A percentile compares a stretch with the other conserved stretches of the same genome.
phyloP scores from a whole-genome alignment of 2,329 filamentous ascomycete species.

The Saccharata proteae region DNA sequence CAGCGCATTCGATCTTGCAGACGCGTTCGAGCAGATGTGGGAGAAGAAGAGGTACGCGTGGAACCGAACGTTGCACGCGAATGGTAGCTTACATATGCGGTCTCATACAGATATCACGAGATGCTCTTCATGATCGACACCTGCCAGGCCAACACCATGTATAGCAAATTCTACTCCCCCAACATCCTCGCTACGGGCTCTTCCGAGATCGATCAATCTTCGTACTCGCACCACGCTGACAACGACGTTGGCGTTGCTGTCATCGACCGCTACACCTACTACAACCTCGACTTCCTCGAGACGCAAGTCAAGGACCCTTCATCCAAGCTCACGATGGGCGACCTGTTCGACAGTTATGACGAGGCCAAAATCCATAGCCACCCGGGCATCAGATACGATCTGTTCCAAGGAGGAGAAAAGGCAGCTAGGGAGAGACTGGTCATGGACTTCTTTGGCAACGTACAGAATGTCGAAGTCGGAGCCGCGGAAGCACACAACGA shows the following conservation, averaged over 20 bases:
- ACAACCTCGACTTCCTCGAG: constrained; percentile 94
- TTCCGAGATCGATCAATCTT: constrained; percentile 88
- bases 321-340: constrained; percentile 80
- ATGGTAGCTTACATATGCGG: constrained; percentile 5
- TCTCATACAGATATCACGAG: constrained; percentile 75
- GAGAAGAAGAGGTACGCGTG: constrained; percentile 85
- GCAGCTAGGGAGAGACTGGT: constrained; percentile 68
- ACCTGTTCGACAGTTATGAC: constrained; percentile 93
- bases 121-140: constrained; percentile 99
- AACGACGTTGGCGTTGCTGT: constrained; percentile 96
- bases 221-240: constrained; percentile 95
- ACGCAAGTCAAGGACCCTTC: constrained; percentile 74
- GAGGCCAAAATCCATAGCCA: constrained; percentile 88
- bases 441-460: constrained; percentile 97
- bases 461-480: constrained; percentile 91
- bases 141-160: constrained; percentile 99
- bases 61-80: too few species aligned
- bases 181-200: constrained; percentile 98
- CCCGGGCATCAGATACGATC: constrained; percentile 83
- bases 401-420: constrained; percentile 77
- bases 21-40: constrained; percentile 99
- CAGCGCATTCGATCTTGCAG: constrained; percentile 85
- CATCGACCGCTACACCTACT: constrained; percentile 97
- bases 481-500: constrained; percentile 38
- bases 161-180: constrained; percentile 92